Base-by-base conservation (phyloP, 1,139 yeast genomes). In the Candida sojae region DNA sequence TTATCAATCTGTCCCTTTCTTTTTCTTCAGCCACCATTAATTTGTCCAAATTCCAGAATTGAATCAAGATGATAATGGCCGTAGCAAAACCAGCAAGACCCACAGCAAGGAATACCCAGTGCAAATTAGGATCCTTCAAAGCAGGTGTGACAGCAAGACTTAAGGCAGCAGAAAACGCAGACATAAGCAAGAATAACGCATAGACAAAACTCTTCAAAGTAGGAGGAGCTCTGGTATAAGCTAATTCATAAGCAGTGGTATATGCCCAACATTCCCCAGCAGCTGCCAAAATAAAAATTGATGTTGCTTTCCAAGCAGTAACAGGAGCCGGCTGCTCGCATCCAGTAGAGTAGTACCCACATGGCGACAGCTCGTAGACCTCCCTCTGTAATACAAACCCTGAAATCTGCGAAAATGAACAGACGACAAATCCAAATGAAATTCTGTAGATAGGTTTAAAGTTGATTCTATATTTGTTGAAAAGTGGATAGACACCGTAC, bases 231-330 rank as follows among this genome's bases (percentile, higher is more conserved):
- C 86, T 76, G 2, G 88, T 77, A 63, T 84, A 86, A 8, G 91
- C 90, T 57, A 84, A 73, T 64, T 84, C 90, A 58, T 84, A 83
- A 48, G 83, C 87, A 13, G 90, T 83, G 46, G 83, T 80, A 52
- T 71, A 81, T 33, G 88, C 85, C 58, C 84, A 84, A 69, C 88
- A 83, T 66, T 85, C 91, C 50, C 87, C 82, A 26, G 80, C 71
- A 34, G 90, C 89, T 48, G 82, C 79, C 44, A 83, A 63, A 39
- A 79, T 71, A 60, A 78, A 85, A 52, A 80, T 68, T 26, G 73
- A 62, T 30, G 75, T 68, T 51, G 79, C 84, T 48, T 70, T 69
- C 86, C 86, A 81, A n/a, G 83, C 84, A 40, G 77, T 64, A 32
- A 82, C 64, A 29, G 84, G 83, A 26, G 84, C 71, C n/a, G 59